A percentile compares a stretch with the other conserved stretches of the same genome.
Conservation (phyloP, 352 stramenopile species). For the Phytopythium delawarense region DNA sequence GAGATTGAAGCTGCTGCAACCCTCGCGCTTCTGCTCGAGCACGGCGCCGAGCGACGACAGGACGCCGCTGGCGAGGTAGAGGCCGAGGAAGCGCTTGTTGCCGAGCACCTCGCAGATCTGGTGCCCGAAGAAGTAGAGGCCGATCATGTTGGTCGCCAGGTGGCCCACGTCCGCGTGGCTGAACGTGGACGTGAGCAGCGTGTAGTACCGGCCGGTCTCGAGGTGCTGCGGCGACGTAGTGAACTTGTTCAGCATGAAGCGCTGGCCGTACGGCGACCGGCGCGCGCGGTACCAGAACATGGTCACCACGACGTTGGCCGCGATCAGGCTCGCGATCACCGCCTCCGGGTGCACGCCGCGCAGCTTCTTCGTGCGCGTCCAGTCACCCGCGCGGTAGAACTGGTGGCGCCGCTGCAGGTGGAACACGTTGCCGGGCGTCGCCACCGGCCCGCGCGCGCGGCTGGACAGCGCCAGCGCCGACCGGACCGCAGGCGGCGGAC, state of each 20-base stretch:
- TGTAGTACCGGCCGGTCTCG: conserved; percentile 59
- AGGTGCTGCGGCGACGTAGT: conserved; percentile 73
- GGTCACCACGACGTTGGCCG: conserved; percentile 48
- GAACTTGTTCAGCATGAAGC: conserved; percentile 69
- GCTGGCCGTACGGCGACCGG: conserved; percentile 28
- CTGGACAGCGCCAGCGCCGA: neutral
- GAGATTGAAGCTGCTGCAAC: conserved; percentile 45
- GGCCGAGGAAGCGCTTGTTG: conserved; percentile 54
- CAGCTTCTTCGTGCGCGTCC: conserved; percentile 16
- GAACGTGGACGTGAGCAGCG: conserved; percentile 70
- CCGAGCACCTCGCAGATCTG: conserved; percentile 70
- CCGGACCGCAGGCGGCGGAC: conserved; percentile 7
- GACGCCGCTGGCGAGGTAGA: conserved; percentile 72
- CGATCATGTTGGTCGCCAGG: conserved; percentile 69
- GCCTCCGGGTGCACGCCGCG: conserved; percentile 24
- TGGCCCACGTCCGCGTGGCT: conserved; percentile 57
- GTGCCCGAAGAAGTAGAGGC: conserved; percentile 71
- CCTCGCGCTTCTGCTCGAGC: conserved; percentile 47
- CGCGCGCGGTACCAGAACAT: conserved; percentile 60
- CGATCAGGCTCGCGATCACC: conserved; percentile 50
- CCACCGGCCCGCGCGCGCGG: neutral
- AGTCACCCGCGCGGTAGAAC: conserved; percentile 17
- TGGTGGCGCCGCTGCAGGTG: conserved; percentile 17
- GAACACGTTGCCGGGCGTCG: neutral
- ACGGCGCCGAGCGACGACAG: conserved; percentile 58